A percentile compares a stretch with the other conserved stretches of the same genome.
These are phyloP conservation scores for Serpula lacrymans DNA, from an alignment of 768 basidiomycete genomes.

Conservation along the genomic window DNA sequence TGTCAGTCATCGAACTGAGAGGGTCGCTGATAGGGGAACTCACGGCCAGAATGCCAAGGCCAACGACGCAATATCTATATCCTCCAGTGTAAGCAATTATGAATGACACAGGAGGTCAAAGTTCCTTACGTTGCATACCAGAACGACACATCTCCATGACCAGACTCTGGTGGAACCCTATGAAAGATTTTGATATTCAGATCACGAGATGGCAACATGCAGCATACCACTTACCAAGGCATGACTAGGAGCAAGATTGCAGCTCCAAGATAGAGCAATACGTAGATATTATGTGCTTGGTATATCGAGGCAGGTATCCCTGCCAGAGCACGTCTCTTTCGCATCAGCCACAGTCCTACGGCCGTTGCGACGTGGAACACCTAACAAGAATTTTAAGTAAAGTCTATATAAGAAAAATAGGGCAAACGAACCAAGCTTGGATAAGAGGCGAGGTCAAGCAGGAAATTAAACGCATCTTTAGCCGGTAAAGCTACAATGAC, in stretches of 20 bases:
- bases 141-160: conserved; percentile 28
- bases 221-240: conserved; percentile 32
- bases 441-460: conserved; percentile 38
- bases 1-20: not conserved
- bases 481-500: conserved; percentile 42
- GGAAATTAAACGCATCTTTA: conserved; percentile 42
- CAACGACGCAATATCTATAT: conserved; percentile 25
- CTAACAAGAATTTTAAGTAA: conserved; percentile 6
- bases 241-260: conserved; percentile 29
- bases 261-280: conserved; percentile 15
- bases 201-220: too few species aligned
- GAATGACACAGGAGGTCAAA: not conserved
- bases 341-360: conserved; percentile 29
- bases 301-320: conserved; percentile 18
- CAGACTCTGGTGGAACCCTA: conserved; percentile 24
- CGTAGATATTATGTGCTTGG: conserved; percentile 18
- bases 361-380: conserved; percentile 25
- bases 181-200: too few species aligned
- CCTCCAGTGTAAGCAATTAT: conserved; percentile 1
- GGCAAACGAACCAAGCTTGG: conserved; percentile 31
- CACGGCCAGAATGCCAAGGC: conserved; percentile 21
- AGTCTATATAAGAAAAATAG: conserved; percentile 5
- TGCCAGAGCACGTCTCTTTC: conserved; percentile 20
- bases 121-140: conserved; percentile 23
- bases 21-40: conserved; percentile 4